Evolutionary conservation across 345 rosid genomes (phyloP), one percentile per base, ranked within the genome.

Genomic region (Kandelia obovata): DNA sequence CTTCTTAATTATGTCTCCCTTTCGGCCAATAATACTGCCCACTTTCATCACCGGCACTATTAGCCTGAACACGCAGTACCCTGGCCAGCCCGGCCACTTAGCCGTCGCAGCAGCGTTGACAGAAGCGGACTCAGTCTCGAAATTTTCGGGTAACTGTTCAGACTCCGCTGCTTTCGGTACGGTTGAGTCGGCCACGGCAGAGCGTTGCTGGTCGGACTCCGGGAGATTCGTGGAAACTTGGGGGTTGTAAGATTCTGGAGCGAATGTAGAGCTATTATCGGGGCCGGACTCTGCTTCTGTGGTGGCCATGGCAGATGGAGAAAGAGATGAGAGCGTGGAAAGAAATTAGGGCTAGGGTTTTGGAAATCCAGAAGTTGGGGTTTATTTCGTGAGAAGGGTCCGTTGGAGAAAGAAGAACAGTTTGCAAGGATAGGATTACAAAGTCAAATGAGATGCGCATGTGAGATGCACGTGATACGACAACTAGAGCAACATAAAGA

Each of bases 31-130:
- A 5, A 93, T 91, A 82, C 91, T 82, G 30, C 97, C 98, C 8
- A 93, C 96, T 66, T 86, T 91, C 20, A 32, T 30, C 11, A 86
- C 89, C 52, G 94, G 94, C 46, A 93, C 92, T 60, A 93, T 84
- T 46, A 91, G 66, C 75, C 97, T 85, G 73, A 85, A 93, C 21
- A 91, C 91, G 81, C 89, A 86, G 78, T 86, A 76, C 0, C 97
- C 97, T 0, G 96, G 97, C 97, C 96, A 93, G 23, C 97, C 92
- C 13, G 91, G 92, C 98, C 97, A 91, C 73, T 66, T 74, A 49
- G 37, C 20, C 2, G 25, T 53, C 8, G 26, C 21, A 9, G 57
- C 26, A 23, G 57, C 5, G 11, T 10, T 2, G 10, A 26, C 21
- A 1, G 57, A 53, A 53, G 25, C 13, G 26, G 57, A 53, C 10